Evolutionary conservation across 306 rosid genomes (phyloP), one percentile per base, ranked within the genome.

Genomic region (Oxytropis ochrocephala): DNA sequence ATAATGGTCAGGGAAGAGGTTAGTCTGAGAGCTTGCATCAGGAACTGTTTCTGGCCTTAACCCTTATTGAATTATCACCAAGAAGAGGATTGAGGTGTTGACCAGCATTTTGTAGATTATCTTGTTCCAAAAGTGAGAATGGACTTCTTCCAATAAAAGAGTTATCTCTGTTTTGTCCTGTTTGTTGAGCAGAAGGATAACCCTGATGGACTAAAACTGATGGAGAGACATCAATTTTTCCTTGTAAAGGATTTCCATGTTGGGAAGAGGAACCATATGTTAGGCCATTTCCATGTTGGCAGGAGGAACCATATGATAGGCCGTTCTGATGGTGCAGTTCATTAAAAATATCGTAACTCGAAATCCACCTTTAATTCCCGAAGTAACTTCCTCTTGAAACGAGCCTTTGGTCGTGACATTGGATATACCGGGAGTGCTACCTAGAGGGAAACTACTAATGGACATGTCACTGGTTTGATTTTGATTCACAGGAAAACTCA

Each of bases 401-500:
- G 86, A 52, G 68, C 83, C 92, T 82, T 88, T 88, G 16, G 84
- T 70, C 16, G 87, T 21, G 63, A 88, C 74, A 72, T 68, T 84
- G 13, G 97, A 82, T 42, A 87, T 67, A 62, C 81, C 90, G 5
- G 86, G 85, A 39, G 87, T 77, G 78, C 87, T 84, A 73, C 90
- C 91, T 70, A 95, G 88, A 48, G 96, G 90, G 65, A 85, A 95
- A 87, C 78, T 81, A 48, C 64, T 80, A 35, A 79, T n/a, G n/a
- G n/a, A n/a, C n/a, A n/a, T n/a, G n/a, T n/a, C n/a, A n/a, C n/a
- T n/a, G n/a, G n/a, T 46, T 77, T 84, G 91, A 86, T 82, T 46
- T 77, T 84, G 91, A 86, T 81, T 91, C 82, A 87, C 13, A 13
- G 96, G 97, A 63, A 81, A 91, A 74, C 65, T 95, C 90, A 87